Base-by-base conservation (phyloP, 2,329 filamentous ascomycete genomes). In the Ophiostoma quercus region DNA sequence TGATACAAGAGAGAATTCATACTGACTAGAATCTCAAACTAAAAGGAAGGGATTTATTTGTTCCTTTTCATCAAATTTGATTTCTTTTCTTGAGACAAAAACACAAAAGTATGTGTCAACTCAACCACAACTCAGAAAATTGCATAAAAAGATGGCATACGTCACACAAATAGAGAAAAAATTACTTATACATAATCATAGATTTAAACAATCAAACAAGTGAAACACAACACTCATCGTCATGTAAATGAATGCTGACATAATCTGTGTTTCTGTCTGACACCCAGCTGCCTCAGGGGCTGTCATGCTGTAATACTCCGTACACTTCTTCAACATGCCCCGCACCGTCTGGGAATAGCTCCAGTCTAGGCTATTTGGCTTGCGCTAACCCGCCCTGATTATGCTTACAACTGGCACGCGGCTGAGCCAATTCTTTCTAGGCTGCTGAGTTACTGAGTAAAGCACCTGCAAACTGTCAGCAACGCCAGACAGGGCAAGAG, bases 331-430 rank as follows among this genome's bases (percentile, higher is more conserved):
- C 51, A 57, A 57, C 51, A 57, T 57, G 51, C 51, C 51, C 51
- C 51, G 51, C 51, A 57, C 51, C 51, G n/a, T 25, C 51, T 57
- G 25, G 51, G 51, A 57, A 62, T 29, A 62, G 57, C 57, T 32
- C 57, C 14, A 62, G 14, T 62, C 51, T 62, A 62, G 57, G 57
- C 57, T 62, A 32, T 62, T 62, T 62, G 25, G 57, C 54, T 11
- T 60, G 54, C 57, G 57, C 57, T 62, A 32, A 62, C 57, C 57
- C 57, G n/a, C 57, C n/a, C 22, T 62, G 25, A 25, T 62, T 62
- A 62, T 62, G 57, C 57, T 62, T 62, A 62, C 57, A 16, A 62
- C 57, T 62, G 25, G 57, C 57, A 32, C 57, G 57, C 57, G 57
- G 57, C 57, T 62, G 57, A 62, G 57, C 25, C 57, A 62, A 29